A percentile compares a stretch with the other conserved stretches of the same genome.
phyloP scores from a whole-genome alignment of 1,284 basidiomycete species.

The Pseudomicrostroma phylloplanum region DNA sequence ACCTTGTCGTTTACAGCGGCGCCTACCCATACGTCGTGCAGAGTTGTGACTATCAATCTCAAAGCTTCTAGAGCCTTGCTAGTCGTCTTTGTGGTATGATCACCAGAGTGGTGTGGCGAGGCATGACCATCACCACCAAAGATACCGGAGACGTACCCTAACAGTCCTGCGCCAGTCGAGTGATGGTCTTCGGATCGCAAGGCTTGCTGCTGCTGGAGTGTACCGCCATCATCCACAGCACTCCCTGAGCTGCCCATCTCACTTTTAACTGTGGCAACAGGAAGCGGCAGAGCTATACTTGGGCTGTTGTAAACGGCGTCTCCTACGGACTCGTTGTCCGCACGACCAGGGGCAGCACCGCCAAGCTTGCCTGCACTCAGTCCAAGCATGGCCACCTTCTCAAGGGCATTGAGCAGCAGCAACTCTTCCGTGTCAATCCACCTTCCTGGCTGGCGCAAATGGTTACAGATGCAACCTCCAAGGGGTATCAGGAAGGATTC shows the following conservation, averaged over 20 bases:
- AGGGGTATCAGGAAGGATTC: conserved; percentile 68
- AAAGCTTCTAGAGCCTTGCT: conserved; percentile 9
- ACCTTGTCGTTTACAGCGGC: conserved; percentile 24
- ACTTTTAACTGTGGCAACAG: neutral
- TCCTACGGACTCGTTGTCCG: neutral
- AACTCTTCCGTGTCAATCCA: conserved; percentile 30
- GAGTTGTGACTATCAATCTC: conserved; percentile 21
- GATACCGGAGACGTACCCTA: conserved; percentile 37
- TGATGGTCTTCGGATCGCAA: neutral
- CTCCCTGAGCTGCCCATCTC: neutral
- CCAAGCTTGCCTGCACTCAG: conserved; percentile 3
- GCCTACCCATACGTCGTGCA: conserved; percentile 29
- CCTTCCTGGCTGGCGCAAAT: conserved; percentile 58
- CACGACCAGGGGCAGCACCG: neutral
- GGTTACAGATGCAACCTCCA: conserved; percentile 71
- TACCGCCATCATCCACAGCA: neutral
- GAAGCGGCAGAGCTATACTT: conserved; percentile 1
- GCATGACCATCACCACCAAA: conserved; percentile 22
- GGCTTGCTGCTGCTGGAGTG: conserved; percentile 12
- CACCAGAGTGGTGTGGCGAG: conserved; percentile 3
- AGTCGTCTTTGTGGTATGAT: neutral
- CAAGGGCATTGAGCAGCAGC: conserved; percentile 32
- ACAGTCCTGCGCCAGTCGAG: conserved; percentile 14
- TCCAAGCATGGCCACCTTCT: conserved; percentile 24
- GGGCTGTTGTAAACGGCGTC: neutral